Conservation (phyloP, 2,329 filamentous ascomycete genomes). For the Trichoderma oligosporum region DNA sequence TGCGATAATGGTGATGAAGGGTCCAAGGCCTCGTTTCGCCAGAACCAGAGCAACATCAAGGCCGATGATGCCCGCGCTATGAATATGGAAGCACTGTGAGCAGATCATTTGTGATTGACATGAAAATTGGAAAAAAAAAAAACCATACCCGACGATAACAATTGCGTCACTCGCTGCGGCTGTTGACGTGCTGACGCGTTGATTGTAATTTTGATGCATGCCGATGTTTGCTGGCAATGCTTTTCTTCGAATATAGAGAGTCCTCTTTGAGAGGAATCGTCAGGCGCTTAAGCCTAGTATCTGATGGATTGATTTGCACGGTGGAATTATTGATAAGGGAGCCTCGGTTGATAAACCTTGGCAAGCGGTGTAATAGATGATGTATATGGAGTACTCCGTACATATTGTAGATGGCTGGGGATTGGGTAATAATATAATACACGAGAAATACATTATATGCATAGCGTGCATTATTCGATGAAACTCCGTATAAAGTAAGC, state of each 20-base stretch:
- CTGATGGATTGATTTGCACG: too few species aligned
- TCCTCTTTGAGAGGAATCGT: too few species aligned
- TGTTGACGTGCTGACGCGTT: conserved; percentile 10
- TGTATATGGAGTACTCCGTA: too few species aligned
- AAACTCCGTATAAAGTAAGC: too few species aligned
- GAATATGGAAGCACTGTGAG: background rate
- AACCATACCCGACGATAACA: conserved; percentile 27
- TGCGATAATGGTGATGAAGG: conserved; percentile 36
- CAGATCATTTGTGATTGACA: background rate
- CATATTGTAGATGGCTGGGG: too few species aligned
- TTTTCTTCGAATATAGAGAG: background rate
- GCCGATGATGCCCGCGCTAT: conserved; percentile 39
- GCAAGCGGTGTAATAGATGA: too few species aligned
- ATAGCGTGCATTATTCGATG: too few species aligned
- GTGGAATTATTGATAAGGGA: too few species aligned
- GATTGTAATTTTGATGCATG: conserved; percentile 11
- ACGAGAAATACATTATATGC: too few species aligned
- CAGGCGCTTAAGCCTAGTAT: too few species aligned
- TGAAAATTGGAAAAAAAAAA: background rate
- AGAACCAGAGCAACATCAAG: conserved; percentile 39
- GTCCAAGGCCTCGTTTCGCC: conserved; percentile 33
- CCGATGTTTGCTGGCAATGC: conserved; percentile 9
- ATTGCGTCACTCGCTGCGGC: conserved; percentile 20
- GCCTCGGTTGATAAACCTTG: too few species aligned
- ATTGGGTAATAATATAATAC: too few species aligned